These are phyloP conservation scores for Sporothrix sp. DNA, from an alignment of 2,329 filamentous ascomycete species.

Conservation along the genomic window DNA sequence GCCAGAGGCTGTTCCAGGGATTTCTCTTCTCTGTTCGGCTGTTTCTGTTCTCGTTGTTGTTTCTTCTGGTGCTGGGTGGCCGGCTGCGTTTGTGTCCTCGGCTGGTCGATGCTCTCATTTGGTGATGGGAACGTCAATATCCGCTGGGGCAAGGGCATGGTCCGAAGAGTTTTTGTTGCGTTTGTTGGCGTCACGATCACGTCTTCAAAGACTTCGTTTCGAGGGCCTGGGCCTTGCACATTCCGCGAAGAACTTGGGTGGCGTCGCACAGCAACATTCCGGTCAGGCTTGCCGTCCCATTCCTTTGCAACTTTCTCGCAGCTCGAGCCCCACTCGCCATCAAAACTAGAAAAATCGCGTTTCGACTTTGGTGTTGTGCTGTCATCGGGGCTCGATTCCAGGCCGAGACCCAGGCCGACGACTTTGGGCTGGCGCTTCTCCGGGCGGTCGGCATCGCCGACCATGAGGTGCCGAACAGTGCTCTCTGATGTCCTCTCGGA, in stretches of 20 bases:
- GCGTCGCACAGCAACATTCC: constrained; percentile 45
- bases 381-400: constrained; percentile 32
- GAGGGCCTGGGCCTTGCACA: constrained; percentile 12
- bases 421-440: constrained; percentile 25
- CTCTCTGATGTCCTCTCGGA: constrained; percentile 35
- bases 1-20: no score
- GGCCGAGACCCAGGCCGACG: constrained; percentile 34
- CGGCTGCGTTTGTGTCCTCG: constrained; percentile 21
- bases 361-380: constrained; percentile 34
- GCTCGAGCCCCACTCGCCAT: constrained; percentile 46
- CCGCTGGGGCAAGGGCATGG: constrained; percentile 37
- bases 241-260: constrained; percentile 25
- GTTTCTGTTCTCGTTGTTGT: background rate
- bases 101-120: constrained; percentile 22
- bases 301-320: constrained; percentile 40
- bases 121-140: constrained; percentile 30
- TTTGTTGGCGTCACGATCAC: constrained; percentile 39
- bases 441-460: constrained; percentile 21
- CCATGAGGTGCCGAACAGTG: constrained; percentile 29
- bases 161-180: constrained; percentile 40
- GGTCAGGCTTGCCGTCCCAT: constrained; percentile 45
- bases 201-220: constrained; percentile 37
- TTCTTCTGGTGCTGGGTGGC: background rate
- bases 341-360: constrained; percentile 44
- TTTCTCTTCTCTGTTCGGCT: no score